phyloP scores from a whole-genome alignment of 805 yeast species.

The Wickerhamomyces silvicola region DNA sequence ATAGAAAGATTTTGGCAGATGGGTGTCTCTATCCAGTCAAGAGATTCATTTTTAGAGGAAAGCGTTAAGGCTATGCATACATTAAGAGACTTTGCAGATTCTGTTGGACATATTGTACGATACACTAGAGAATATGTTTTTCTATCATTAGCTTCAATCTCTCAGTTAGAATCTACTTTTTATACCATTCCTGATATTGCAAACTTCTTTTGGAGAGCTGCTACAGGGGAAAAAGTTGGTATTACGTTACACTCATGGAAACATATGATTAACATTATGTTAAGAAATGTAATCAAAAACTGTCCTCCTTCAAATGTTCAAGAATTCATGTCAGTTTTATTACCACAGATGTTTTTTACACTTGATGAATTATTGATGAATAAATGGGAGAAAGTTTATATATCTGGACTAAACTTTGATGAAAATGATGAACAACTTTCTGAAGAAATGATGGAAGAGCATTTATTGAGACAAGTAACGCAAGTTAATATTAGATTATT shows the following conservation, averaged over 20 bases:
- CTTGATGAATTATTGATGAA: slow-evolving; percentile 67
- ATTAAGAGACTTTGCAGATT: slow-evolving; percentile 92
- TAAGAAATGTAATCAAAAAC: slow-evolving; percentile 78
- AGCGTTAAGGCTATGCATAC: slow-evolving; percentile 92
- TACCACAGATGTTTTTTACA: slow-evolving; percentile 70
- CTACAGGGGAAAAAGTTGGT: slow-evolving; percentile 69
- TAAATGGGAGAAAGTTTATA: slow-evolving; percentile 68
- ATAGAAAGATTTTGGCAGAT: slow-evolving; percentile 98
- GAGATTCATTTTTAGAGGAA: slow-evolving; percentile 91
- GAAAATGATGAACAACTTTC: slow-evolving; percentile 71
- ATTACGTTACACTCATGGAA: slow-evolving; percentile 95
- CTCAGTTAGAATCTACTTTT: slow-evolving; percentile 83
- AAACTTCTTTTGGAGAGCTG: slow-evolving; percentile 68
- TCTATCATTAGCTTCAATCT: slow-evolving; percentile 79
- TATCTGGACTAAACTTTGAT: slow-evolving; percentile 30
- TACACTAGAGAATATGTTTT: slow-evolving; percentile 96
- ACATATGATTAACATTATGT: slow-evolving; percentile 86
- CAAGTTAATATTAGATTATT: slow-evolving; percentile 84
- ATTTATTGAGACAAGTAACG: slow-evolving; percentile 84
- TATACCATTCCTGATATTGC: slow-evolving; percentile 85
- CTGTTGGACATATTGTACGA: slow-evolving; percentile 91
- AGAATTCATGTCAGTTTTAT: slow-evolving; percentile 65
- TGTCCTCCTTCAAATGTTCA: slow-evolving; percentile 72
- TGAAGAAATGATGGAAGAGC: slow-evolving; percentile 99
- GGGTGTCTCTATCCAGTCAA: slow-evolving; percentile 90